Percentiles rank a stretch among this genome's conserved stretches.
Evolutionary conservation across 2,329 filamentous ascomycete genomes (phyloP).

Genomic region (Penicillium decumbens): DNA sequence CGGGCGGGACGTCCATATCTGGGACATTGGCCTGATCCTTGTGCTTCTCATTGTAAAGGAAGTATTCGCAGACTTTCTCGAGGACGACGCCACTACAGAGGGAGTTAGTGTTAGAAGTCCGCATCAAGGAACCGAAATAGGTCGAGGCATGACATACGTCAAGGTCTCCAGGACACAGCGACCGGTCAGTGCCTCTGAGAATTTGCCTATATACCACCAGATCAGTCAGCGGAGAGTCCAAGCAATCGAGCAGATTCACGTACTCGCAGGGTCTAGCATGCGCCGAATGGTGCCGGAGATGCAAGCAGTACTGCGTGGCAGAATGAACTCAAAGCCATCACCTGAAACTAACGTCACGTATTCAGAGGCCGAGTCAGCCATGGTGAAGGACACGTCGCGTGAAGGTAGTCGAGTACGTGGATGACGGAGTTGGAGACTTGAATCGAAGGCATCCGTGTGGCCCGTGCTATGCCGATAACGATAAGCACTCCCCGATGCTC

Average conservation of each 20-base stretch:
- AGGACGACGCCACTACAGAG: slow-evolving; percentile 54
- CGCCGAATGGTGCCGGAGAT: slow-evolving; percentile 59
- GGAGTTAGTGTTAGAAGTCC: slow-evolving; percentile 3
- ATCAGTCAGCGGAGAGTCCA: neutral
- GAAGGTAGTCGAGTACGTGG: neutral
- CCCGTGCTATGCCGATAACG: slow-evolving; percentile 1
- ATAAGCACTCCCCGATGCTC: neutral
- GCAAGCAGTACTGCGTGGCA: slow-evolving; percentile 57
- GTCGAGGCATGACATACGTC: slow-evolving; percentile 42
- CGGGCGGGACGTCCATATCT: slow-evolving; percentile 63
- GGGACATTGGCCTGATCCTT: slow-evolving; percentile 57
- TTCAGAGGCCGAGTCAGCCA: slow-evolving; percentile 36
- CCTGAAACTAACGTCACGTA: slow-evolving; percentile 62
- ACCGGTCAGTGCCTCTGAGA: slow-evolving; percentile 57
- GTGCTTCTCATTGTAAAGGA: slow-evolving; percentile 64
- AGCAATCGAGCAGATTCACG: slow-evolving; percentile 19
- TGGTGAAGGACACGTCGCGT: slow-evolving; percentile 1
- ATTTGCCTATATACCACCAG: slow-evolving; percentile 47
- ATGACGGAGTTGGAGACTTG: neutral
- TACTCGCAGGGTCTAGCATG: slow-evolving; percentile 61
- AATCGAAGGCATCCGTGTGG: neutral
- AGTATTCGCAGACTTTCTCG: slow-evolving; percentile 66
- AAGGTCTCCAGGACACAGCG: slow-evolving; percentile 58
- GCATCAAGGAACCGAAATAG: neutral
- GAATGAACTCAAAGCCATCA: slow-evolving; percentile 61